Conservation (phyloP, 176 grass and related monocot species). For the Olyra latifolia region DNA sequence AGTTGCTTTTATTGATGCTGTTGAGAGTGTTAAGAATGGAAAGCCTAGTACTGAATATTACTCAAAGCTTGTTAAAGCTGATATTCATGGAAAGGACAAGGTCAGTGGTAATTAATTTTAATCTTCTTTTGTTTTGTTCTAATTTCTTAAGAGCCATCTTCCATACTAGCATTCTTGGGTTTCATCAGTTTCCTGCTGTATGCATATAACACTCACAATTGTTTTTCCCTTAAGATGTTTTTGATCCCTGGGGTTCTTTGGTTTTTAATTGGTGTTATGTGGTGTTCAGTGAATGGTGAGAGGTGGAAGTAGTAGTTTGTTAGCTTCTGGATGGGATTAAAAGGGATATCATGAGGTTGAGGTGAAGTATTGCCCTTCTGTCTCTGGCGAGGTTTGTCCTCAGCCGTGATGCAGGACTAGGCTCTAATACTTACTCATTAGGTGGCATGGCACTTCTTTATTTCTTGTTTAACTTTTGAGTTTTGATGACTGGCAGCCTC, state of each 20-base stretch:
- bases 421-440: too few species aligned
- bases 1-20: slow-evolving; percentile 85
- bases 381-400: too few species aligned
- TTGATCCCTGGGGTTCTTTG: slow-evolving; percentile 14
- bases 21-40: slow-evolving; percentile 73
- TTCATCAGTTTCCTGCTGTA: background rate
- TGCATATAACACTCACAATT: background rate
- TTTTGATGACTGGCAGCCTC: too few species aligned
- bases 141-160: background rate
- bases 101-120: slow-evolving; percentile 33
- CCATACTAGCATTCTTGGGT: slow-evolving; percentile 6
- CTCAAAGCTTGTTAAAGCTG: slow-evolving; percentile 96
- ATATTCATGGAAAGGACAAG: slow-evolving; percentile 93
- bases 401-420: too few species aligned
- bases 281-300: too few species aligned
- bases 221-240: slow-evolving; percentile 1
- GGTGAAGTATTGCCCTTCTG: too few species aligned
- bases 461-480: too few species aligned
- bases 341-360: too few species aligned
- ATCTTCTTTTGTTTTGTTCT: background rate
- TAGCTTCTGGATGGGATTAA: too few species aligned
- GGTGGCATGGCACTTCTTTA: too few species aligned
- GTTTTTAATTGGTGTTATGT: background rate
- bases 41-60: slow-evolving; percentile 76
- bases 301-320: too few species aligned